A percentile compares a stretch with the other conserved stretches of the same genome.
These are phyloP conservation scores for Novymonas esmeraldas DNA, from an alignment of 208 protist species.

Conservation along the genomic window DNA sequence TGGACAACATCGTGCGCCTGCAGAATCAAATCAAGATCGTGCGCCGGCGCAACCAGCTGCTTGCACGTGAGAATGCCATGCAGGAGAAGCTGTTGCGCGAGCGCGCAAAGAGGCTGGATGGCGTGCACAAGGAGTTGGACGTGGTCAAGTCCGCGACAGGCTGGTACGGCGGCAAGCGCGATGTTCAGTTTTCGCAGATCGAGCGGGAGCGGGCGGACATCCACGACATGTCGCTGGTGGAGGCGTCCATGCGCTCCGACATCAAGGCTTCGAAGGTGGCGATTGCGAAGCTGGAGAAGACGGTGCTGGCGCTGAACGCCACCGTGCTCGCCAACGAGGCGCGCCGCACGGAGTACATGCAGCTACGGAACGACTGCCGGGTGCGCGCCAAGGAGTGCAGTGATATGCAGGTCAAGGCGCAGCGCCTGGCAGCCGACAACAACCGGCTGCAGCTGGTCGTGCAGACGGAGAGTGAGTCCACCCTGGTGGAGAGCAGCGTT, in stretches of 20 bases:
- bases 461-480: conserved; percentile 48
- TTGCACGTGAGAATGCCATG: conserved; percentile 69
- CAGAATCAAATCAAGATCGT: conserved; percentile 90
- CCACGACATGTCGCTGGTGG: conserved; percentile 69
- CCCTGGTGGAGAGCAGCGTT: conserved; percentile 56
- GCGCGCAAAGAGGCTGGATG: conserved; percentile 56
- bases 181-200: conserved; percentile 40
- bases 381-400: conserved; percentile 70
- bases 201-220: conserved; percentile 42
- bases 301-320: conserved; percentile 47
- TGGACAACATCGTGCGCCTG: conserved; percentile 82
- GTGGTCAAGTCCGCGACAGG: conserved; percentile 62
- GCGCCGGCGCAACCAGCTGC: conserved; percentile 74
- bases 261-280: conserved; percentile 57
- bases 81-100: conserved; percentile 67
- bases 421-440: conserved; percentile 46
- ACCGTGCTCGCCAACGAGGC: conserved; percentile 52
- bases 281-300: conserved; percentile 76
- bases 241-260: conserved; percentile 54
- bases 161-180: conserved; percentile 61
- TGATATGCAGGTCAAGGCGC: conserved; percentile 62
- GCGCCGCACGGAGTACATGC: conserved; percentile 48
- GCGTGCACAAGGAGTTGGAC: conserved; percentile 44
- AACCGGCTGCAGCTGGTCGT: conserved; percentile 35
- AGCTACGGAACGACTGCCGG: conserved; percentile 74